Conservation (phyloP, 2,329 filamentous ascomycete genomes). For the Polytolypa hystricis region DNA sequence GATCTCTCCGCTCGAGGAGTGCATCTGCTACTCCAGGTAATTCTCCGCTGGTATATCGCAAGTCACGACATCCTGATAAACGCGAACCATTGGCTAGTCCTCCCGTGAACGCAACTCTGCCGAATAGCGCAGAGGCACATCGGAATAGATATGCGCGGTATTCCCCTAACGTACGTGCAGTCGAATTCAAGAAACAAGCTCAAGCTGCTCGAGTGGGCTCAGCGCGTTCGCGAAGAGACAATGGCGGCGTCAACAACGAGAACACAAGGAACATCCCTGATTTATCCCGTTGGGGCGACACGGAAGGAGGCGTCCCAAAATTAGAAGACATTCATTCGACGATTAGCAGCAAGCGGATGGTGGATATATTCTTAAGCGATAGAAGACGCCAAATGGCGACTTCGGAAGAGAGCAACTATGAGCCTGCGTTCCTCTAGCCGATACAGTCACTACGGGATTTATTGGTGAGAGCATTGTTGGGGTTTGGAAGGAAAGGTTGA, state of each 20-base stretch:
- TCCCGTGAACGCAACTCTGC: background rate
- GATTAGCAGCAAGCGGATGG: constrained; percentile 15
- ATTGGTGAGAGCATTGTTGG: no score
- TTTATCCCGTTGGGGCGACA: background rate
- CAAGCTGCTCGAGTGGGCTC: constrained; percentile 7
- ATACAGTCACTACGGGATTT: no score
- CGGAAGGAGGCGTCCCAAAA: constrained; percentile 4
- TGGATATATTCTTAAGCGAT: constrained; percentile 14
- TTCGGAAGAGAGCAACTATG: constrained; percentile 9
- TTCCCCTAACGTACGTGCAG: constrained; percentile 1
- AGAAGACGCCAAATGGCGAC: constrained; percentile 9
- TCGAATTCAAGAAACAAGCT: constrained; percentile 5
- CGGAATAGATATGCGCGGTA: constrained; percentile 4
- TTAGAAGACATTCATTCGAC: constrained; percentile 11
- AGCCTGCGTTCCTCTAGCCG: constrained; percentile 13
- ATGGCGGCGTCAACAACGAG: constrained; percentile 9
- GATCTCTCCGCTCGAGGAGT: constrained; percentile 5
- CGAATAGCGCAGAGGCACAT: background rate
- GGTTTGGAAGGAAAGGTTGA: no score
- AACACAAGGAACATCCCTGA: constrained; percentile 6
- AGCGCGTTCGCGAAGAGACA: constrained; percentile 6
- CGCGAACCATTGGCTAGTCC: constrained; percentile 4
- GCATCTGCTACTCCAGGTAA: constrained; percentile 7
- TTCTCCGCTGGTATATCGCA: constrained; percentile 9
- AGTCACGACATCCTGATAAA: constrained; percentile 4